Conservation (phyloP, 1,139 yeast genomes). For the Insectozyma bohioensis region DNA sequence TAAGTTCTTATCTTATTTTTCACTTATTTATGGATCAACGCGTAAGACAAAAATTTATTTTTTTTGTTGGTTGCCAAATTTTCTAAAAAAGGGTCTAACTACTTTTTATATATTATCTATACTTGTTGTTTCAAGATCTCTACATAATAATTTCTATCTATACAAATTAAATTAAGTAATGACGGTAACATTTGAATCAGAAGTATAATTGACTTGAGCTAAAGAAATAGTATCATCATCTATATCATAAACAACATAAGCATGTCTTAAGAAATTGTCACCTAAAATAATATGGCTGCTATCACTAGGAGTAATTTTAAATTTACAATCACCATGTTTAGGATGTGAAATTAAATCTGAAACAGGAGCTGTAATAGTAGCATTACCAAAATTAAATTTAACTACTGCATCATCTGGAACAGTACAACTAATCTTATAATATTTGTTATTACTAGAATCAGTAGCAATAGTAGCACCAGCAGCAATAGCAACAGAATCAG, state of each 20-base stretch:
- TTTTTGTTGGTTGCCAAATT: too few species aligned
- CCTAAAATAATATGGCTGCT: constrained; percentile 20
- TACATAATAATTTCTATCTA: too few species aligned
- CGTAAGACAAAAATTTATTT: too few species aligned
- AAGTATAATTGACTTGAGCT: constrained; percentile 25
- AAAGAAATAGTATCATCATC: constrained; percentile 23
- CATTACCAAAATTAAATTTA: constrained; percentile 13
- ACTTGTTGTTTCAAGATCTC: too few species aligned
- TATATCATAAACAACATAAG: constrained; percentile 28
- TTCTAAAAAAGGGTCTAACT: too few species aligned
- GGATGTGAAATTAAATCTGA: constrained; percentile 10
- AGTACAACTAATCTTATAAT: too few species aligned
- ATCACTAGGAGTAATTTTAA: constrained; percentile 7
- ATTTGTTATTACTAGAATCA: constrained; percentile 16
- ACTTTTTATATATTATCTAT: too few species aligned
- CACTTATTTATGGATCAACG: too few species aligned
- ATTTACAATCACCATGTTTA: constrained; percentile 5
- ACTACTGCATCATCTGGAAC: constrained; percentile 2
- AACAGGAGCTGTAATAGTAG: too few species aligned
- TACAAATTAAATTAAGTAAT: too few species aligned
- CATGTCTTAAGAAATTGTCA: constrained; percentile 29
- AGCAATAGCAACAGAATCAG: constrained; percentile 10
- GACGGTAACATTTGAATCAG: constrained; percentile 6
- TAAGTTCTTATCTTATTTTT: too few species aligned
- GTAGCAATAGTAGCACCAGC: constrained; percentile 22